A percentile compares a stretch with the other conserved stretches of the same genome.
These are phyloP conservation scores for Infundibulicybe gibba DNA, from an alignment of 768 basidiomycete genomes.

Conservation along the genomic window DNA sequence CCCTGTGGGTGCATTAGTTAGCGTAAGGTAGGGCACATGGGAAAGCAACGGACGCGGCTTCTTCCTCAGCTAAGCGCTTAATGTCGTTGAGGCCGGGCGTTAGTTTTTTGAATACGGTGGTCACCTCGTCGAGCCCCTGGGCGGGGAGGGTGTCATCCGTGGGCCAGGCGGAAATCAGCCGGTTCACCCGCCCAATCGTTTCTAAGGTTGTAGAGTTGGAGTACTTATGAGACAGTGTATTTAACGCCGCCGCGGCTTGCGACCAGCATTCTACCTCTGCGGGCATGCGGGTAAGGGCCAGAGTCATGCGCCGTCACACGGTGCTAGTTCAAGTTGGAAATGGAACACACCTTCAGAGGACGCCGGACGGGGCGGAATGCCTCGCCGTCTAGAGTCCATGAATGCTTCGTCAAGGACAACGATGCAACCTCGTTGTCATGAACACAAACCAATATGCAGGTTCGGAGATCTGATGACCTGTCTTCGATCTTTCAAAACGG, in stretches of 20 bases:
- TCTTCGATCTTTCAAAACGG: not conserved
- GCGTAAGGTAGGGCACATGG: constrained; percentile 2
- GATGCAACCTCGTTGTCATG: not conserved
- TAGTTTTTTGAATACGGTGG: constrained; percentile 60
- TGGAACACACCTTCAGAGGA: constrained; percentile 64
- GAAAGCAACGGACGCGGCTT: constrained; percentile 50
- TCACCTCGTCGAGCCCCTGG: constrained; percentile 65
- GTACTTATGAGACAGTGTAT: constrained; percentile 50
- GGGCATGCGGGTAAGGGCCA: constrained; percentile 7
- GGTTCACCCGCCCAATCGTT: constrained; percentile 69
- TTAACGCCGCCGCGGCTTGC: constrained; percentile 59
- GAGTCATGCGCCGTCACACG: not conserved
- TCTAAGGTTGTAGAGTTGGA: constrained; percentile 46
- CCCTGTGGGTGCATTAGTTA: constrained; percentile 34
- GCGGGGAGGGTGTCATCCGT: constrained; percentile 63
- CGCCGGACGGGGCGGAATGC: constrained; percentile 56
- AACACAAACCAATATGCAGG: too few species aligned
- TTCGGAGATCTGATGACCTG: too few species aligned
- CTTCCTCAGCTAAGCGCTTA: constrained; percentile 51
- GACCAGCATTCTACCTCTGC: constrained; percentile 78
- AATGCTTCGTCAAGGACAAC: constrained; percentile 1
- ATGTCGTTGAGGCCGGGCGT: constrained; percentile 61
- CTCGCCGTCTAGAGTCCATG: constrained; percentile 74
- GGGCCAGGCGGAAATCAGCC: constrained; percentile 69
- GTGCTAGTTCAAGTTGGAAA: constrained; percentile 2